Base-by-base conservation (phyloP, 768 basidiomycete genomes). In the Auriscalpium vulgare region DNA sequence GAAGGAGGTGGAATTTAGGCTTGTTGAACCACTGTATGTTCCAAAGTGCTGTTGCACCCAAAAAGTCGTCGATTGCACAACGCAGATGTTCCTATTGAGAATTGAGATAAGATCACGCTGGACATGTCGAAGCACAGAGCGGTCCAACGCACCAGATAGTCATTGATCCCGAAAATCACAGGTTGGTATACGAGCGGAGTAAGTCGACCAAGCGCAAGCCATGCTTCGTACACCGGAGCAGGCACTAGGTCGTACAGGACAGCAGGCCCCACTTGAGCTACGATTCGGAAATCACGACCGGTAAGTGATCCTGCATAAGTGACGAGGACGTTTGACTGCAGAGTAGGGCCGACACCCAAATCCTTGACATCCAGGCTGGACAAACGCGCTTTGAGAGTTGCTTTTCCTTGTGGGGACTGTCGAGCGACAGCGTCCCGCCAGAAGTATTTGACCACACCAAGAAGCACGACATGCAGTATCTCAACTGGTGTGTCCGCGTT, bases 391-490 rank as follows among this genome's bases (percentile, higher is more conserved):
- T 59, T 63, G 0, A 77, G 62, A 10, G 63, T 34, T 7, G 60
- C 52, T 50, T 72, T 72, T 36, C 67, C 47, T 67, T 34, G 16
- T 60, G 60, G 19, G 63, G 59, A 10, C 11, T 72, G 57, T 1
- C 56, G 35, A 10, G 51, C 36, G 7, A 63, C 53, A 2, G 65
- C 62, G 62, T 79, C 76, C 0, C 71, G 67, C 77, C 78, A 80
- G 34, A 76, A 68, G 56, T 79, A 80, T 48, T 79, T 79, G 50
- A 78, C 68, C 61, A 77, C 69, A 0, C 77, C 76, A 1, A 78
- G 70, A 0, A 78, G 64, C 23, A 77, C 62, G 4, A 73, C 71
- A 58, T 78, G 77, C 0, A 78, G 64, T 21, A 77, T 73, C 55
- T 78, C 75, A 0, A 76, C 72, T 4, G 76, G 75, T 1, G 76